These are phyloP conservation scores for Pyrrhoderma noxium DNA, from an alignment of 1,284 basidiomycete species.

Conservation along the genomic window DNA sequence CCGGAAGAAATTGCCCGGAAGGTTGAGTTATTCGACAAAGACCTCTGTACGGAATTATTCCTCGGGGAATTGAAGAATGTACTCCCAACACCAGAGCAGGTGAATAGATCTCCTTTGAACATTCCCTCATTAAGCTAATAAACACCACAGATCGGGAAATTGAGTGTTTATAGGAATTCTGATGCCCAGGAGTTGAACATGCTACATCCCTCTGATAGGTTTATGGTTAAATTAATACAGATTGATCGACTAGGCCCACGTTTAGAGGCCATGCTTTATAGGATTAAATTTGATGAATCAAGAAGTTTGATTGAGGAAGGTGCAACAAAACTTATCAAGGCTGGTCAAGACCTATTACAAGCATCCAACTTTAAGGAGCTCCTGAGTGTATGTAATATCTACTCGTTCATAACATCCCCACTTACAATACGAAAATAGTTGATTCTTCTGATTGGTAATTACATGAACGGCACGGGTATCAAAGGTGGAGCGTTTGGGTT, in stretches of 20 bases:
- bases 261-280: conserved; percentile 92
- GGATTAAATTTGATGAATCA: conserved; percentile 77
- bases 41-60: conserved; percentile 82
- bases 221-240: conserved; percentile 96
- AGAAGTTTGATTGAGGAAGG: conserved; percentile 72
- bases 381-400: conserved; percentile 52
- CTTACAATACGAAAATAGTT: conserved; percentile 41
- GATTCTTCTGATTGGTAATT: conserved; percentile 94
- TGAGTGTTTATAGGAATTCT: conserved; percentile 85
- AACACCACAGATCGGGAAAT: conserved; percentile 67
- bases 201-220: conserved; percentile 89
- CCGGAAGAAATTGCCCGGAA: conserved; percentile 80
- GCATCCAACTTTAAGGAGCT: conserved; percentile 85
- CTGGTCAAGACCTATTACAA: conserved; percentile 66
- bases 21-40: conserved; percentile 80
- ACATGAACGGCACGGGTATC: conserved; percentile 94
- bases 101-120: conserved; percentile 36
- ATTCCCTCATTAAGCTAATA: conserved; percentile 18
- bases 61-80: conserved; percentile 80
- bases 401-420: not conserved
- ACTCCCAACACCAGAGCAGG: conserved; percentile 85
- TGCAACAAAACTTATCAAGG: conserved; percentile 73
- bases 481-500: conserved; percentile 98
- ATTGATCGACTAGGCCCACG: conserved; percentile 89
- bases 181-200: conserved; percentile 82